Base-by-base conservation (phyloP, 169 alveolate genomes). In the Cryptosporidium sp. region DNA sequence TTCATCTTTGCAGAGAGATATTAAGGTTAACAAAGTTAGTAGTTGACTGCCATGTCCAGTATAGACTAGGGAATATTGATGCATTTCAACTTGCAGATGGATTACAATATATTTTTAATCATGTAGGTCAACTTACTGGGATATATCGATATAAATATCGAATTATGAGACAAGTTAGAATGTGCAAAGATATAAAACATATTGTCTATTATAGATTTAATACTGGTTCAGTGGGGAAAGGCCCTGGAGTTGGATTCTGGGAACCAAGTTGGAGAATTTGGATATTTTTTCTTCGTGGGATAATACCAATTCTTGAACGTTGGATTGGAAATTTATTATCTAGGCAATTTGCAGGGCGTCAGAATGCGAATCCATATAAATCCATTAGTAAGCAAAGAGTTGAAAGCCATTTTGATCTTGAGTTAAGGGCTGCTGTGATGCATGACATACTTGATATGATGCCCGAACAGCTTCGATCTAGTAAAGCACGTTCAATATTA, bases 181-280 rank as follows among this genome's bases (percentile, higher is more conserved):
- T 98, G 99, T 98, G 99, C 92, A 99, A 99, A 92, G 99, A 99
- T 94, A 94, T 98, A 65, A 99, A 99, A 93, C 99, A 99, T 93
- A 93, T 99, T 91, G 96, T 99, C 31, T 98, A 99, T 94, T 98
- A 99, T 96, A 94, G 99, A 71, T 99, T 99, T 92, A 98, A 99
- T 92, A 98, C 99, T 6, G 99, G 99, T 0, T 99, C 99, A 5
- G 99, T 99, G 26, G 99, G 99, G n/a, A 98, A 99, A 93, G 99
- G 99, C 2, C 99, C 99, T 16, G 99, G 99, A 58, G 98, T 99
- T 69, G 99, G 99, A 4, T 97, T 99, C 91, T 99, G 99, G 99
- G 99, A 94, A 84, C 98, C 99, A 0, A 97, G 98, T 70, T 99
- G 99, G 99, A 96, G 99, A 70, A 99, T 99, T 41, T 99, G 99